These are phyloP conservation scores for Pythium folliculosum DNA, from an alignment of 352 stramenopile species.

Conservation along the genomic window DNA sequence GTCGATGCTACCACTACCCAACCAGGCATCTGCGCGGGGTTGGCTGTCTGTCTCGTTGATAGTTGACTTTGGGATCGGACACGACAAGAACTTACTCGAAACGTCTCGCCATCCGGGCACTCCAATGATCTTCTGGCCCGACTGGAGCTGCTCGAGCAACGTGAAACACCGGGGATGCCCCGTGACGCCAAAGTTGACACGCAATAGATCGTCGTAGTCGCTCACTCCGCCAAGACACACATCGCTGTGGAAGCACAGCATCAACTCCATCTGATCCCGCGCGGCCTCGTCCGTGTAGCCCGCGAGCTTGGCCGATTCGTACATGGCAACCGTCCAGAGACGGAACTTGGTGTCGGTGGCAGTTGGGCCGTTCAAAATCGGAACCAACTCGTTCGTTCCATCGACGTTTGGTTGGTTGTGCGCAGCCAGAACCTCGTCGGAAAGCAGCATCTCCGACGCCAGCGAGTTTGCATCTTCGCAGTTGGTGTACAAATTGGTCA, in stretches of 20 bases:
- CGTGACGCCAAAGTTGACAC: slow-evolving; percentile 43
- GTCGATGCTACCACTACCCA: too few relatives aligned
- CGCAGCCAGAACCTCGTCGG: neutral
- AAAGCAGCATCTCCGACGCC: slow-evolving; percentile 14
- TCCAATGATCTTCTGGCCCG: slow-evolving; percentile 45
- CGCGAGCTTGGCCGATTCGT: slow-evolving; percentile 44
- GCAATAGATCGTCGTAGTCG: slow-evolving; percentile 48
- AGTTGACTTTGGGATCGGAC: neutral
- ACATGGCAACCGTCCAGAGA: slow-evolving; percentile 51
- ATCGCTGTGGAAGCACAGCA: slow-evolving; percentile 49
- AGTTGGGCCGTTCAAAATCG: slow-evolving; percentile 27
- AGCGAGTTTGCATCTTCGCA: slow-evolving; percentile 43
- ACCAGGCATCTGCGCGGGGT: slow-evolving; percentile 4
- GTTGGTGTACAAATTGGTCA: slow-evolving; percentile 52
- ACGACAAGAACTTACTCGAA: slow-evolving; percentile 25
- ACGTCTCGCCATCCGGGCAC: slow-evolving; percentile 42
- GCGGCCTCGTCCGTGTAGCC: slow-evolving; percentile 45
- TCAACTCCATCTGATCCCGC: slow-evolving; percentile 53
- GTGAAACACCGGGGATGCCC: slow-evolving; percentile 53
- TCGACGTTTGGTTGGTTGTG: neutral
- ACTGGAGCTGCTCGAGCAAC: slow-evolving; percentile 36
- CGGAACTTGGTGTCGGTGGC: slow-evolving; percentile 34
- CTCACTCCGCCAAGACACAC: slow-evolving; percentile 49
- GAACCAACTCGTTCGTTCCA: neutral
- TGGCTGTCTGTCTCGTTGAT: neutral